phyloP scores from a whole-genome alignment of 164 flowering plant genomes.

The Santalum album region DNA sequence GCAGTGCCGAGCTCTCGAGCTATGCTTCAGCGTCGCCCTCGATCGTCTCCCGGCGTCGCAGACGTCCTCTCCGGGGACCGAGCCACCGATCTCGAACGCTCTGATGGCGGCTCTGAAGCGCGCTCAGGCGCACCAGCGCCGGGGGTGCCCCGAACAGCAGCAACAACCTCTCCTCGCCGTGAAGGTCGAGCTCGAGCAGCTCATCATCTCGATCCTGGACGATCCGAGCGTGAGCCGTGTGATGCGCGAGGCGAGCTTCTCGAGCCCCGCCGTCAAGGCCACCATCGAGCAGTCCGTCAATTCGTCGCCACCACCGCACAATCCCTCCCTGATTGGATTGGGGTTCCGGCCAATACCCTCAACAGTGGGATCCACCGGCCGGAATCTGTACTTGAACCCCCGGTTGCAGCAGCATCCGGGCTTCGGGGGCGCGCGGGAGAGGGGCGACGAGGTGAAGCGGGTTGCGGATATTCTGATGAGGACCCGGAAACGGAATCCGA shows the following conservation, averaged over 20 bases:
- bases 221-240: slow-evolving; percentile 95
- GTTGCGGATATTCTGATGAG: slow-evolving; percentile 54
- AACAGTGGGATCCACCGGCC: slow-evolving; percentile 14
- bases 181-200: slow-evolving; percentile 94
- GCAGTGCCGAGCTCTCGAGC: slow-evolving; percentile 97
- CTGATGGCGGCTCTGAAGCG: slow-evolving; percentile 94
- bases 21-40: slow-evolving; percentile 94
- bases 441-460: slow-evolving; percentile 54
- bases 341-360: slow-evolving; percentile 25
- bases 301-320: slow-evolving; percentile 11
- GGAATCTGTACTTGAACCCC: slow-evolving; percentile 70
- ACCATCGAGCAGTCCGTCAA: slow-evolving; percentile 70
- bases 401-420: slow-evolving; percentile 36
- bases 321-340: slow-evolving; percentile 17
- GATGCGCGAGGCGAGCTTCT: slow-evolving; percentile 96
- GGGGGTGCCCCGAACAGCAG: slow-evolving; percentile 96
- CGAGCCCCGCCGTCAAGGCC: slow-evolving; percentile 94
- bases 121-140: slow-evolving; percentile 94
- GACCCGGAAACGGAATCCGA: slow-evolving; percentile 65
- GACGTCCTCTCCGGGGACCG: slow-evolving; percentile 31
- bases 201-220: slow-evolving; percentile 79
- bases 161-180: slow-evolving; percentile 96
- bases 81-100: slow-evolving; percentile 90
- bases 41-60: slow-evolving; percentile 83
- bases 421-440: slow-evolving; percentile 20